phyloP scores from a whole-genome alignment of 2,329 filamentous ascomycete genomes.

The Xylariaceae sp. region DNA sequence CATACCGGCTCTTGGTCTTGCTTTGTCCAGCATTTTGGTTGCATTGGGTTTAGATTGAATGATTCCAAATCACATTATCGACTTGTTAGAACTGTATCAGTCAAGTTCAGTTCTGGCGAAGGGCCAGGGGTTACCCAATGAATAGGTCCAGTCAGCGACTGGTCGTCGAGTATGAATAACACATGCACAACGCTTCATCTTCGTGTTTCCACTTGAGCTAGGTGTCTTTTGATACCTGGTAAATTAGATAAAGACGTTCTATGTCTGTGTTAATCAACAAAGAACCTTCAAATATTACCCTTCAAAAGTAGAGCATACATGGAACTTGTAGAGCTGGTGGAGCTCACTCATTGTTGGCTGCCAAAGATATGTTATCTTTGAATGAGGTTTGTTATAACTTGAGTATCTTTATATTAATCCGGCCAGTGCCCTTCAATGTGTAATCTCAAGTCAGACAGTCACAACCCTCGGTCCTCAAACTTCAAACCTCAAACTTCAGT shows the following conservation, averaged over 20 bases:
- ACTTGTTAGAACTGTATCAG: not conserved
- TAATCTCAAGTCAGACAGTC: too few relatives aligned
- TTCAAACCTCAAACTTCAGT: too few relatives aligned
- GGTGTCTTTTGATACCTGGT: not conserved
- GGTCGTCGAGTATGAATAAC: conserved; percentile 20
- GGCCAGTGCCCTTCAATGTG: too few relatives aligned
- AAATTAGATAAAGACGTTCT: too few relatives aligned
- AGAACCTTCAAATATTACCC: too few relatives aligned
- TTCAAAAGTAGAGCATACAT: too few relatives aligned
- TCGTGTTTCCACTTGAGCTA: not conserved
- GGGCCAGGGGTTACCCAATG: conserved; percentile 3
- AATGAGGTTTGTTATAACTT: too few relatives aligned
- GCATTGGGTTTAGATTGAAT: conserved; percentile 30
- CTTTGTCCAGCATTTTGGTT: conserved; percentile 21
- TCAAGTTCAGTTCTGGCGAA: not conserved
- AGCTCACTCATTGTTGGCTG: too few relatives aligned
- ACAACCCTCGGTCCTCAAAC: too few relatives aligned
- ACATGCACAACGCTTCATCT: not conserved
- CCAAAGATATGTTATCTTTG: too few relatives aligned
- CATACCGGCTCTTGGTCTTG: conserved; percentile 1
- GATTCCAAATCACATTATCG: conserved; percentile 15
- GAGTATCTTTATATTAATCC: too few relatives aligned
- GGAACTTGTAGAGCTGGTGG: too few relatives aligned
- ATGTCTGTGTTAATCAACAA: not conserved
- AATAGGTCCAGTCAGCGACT: conserved; percentile 15